Conservation (phyloP, 148 eudicot genomes). For the Hydrangea macrophylla region DNA sequence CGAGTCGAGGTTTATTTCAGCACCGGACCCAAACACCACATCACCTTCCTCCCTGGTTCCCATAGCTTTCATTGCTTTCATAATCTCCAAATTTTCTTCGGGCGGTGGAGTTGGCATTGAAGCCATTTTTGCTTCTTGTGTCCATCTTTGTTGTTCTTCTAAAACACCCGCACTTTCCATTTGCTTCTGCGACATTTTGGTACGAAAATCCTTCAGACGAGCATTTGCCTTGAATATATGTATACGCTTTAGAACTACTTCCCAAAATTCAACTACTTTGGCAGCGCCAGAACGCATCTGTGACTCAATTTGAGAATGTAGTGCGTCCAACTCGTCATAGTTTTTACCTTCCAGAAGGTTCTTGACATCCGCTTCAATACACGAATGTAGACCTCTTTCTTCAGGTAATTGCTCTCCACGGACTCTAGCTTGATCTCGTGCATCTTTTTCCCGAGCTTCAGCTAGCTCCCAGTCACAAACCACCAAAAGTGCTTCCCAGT, state of each 20-base stretch:
- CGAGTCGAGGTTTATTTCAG: slow-evolving; percentile 84
- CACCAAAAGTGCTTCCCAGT: slow-evolving; percentile 90
- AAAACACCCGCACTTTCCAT: slow-evolving; percentile 64
- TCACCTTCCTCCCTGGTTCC: slow-evolving; percentile 96
- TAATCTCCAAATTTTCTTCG: slow-evolving; percentile 80
- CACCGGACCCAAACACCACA: slow-evolving; percentile 76
- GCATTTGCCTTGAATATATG: slow-evolving; percentile 98
- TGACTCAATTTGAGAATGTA: slow-evolving; percentile 78
- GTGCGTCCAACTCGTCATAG: slow-evolving; percentile 56
- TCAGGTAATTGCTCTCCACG: slow-evolving; percentile 89
- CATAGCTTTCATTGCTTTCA: slow-evolving; percentile 78
- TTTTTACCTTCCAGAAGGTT: slow-evolving; percentile 70
- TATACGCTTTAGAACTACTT: slow-evolving; percentile 87
- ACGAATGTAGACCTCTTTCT: slow-evolving; percentile 95
- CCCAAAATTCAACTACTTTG: slow-evolving; percentile 97
- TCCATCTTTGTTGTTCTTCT: slow-evolving; percentile 63
- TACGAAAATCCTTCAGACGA: slow-evolving; percentile 82
- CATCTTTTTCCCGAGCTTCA: slow-evolving; percentile 81
- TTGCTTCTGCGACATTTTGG: slow-evolving; percentile 66
- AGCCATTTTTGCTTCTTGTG: slow-evolving; percentile 75
- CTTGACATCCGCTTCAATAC: too few relatives aligned
- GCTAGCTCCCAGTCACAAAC: slow-evolving; percentile 93
- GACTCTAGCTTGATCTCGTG: slow-evolving; percentile 77
- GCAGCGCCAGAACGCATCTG: slow-evolving; percentile 94
- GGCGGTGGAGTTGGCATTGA: slow-evolving; percentile 53